These are phyloP conservation scores for Aspergillus niger DNA, from an alignment of 2,329 filamentous ascomycete species.

Conservation along the genomic window DNA sequence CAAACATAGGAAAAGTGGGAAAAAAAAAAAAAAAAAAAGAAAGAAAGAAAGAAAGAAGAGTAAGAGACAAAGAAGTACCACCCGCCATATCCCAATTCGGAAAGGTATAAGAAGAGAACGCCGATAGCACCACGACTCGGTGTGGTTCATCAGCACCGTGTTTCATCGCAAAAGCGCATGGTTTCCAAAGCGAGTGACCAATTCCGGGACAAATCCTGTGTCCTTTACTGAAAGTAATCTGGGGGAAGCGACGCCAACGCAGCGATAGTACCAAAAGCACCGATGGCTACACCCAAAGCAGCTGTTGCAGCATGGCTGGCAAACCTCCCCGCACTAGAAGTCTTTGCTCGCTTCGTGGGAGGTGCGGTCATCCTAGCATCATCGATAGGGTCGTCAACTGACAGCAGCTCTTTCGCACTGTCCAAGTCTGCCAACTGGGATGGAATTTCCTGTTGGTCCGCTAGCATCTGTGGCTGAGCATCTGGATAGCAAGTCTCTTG, in stretches of 20 bases:
- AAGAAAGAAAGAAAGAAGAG: constrained; percentile 9
- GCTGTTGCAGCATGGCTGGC: constrained; percentile 44
- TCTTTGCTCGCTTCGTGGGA: constrained; percentile 33
- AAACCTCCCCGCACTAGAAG: constrained; percentile 24
- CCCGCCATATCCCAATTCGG: background rate
- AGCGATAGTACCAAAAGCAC: constrained; percentile 45
- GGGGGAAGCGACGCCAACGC: constrained; percentile 45
- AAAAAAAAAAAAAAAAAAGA: too few species aligned
- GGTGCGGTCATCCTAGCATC: constrained; percentile 22
- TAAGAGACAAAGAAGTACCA: background rate
- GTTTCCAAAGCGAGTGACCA: constrained; percentile 10
- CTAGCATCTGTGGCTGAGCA: constrained; percentile 27
- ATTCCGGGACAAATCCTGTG: background rate
- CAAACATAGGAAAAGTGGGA: background rate
- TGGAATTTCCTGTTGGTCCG: constrained; percentile 12
- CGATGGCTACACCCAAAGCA: constrained; percentile 43
- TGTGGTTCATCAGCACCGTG: background rate
- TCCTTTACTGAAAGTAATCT: constrained; percentile 43
- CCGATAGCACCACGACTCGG: constrained; percentile 1
- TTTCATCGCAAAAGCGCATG: background rate
- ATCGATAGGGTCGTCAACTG: constrained; percentile 16
- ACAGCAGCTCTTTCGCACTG: constrained; percentile 7
- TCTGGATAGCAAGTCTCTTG: constrained; percentile 23
- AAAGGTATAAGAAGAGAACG: constrained; percentile 7
- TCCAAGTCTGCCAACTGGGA: constrained; percentile 11